Evolutionary conservation across 192 early-diverging fungal species (phyloP).

Genomic region (Gigaspora rosea): DNA sequence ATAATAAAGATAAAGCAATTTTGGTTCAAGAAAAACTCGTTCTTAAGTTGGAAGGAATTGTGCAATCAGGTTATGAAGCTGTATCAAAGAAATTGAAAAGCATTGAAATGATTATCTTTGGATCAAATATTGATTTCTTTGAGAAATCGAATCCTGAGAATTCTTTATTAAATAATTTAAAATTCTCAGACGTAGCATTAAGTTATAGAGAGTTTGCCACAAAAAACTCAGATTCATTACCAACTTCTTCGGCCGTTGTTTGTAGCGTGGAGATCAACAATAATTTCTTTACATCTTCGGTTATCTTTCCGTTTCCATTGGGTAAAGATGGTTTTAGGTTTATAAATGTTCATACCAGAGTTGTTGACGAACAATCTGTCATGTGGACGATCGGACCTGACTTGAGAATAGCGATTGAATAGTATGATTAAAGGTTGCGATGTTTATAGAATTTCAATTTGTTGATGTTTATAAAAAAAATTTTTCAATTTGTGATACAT

Average conservation of each 20-base stretch:
- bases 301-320: not conserved
- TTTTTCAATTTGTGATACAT: too few relatives aligned
- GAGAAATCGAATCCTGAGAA: not conserved
- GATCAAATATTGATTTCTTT: constrained; percentile 4
- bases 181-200: not conserved
- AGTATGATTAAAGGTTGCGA: not conserved
- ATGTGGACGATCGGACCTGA: constrained; percentile 17
- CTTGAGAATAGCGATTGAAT: not conserved
- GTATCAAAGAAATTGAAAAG: not conserved
- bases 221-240: not conserved
- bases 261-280: not conserved
- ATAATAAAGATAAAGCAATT: too few relatives aligned
- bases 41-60: constrained; percentile 16
- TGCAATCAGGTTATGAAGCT: not conserved
- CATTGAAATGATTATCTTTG: constrained; percentile 13
- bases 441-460: too few relatives aligned
- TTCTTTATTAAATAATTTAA: not conserved
- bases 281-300: not conserved
- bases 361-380: not conserved
- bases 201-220: not conserved
- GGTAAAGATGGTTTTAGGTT: not conserved
- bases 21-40: not conserved
- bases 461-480: too few relatives aligned
- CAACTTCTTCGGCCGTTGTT: not conserved
- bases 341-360: constrained; percentile 8